Evolutionary conservation across 2,329 filamentous ascomycete species (phyloP).

Genomic region (Thermothelomyces thermophilus): DNA sequence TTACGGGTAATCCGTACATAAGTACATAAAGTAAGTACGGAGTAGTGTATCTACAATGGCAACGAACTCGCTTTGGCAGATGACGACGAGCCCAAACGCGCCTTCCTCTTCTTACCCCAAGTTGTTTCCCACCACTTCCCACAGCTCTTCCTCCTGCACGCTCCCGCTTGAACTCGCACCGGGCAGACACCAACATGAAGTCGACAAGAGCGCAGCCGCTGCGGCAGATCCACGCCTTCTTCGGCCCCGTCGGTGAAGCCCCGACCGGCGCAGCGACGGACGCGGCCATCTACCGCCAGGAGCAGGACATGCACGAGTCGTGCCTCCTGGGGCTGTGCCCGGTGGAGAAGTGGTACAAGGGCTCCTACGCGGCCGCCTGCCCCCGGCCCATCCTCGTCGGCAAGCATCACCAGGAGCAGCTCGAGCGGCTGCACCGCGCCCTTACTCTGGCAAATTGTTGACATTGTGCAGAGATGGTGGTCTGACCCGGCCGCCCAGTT

Average conservation of each 20-base stretch:
- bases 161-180: no score
- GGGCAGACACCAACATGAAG: not conserved
- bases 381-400: not conserved
- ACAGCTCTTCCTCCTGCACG: no score
- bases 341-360: not conserved
- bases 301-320: not conserved
- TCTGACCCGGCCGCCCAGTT: not conserved
- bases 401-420: not conserved
- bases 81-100: no score
- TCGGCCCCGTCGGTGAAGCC: not conserved
- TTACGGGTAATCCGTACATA: no score
- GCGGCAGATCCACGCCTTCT: not conserved
- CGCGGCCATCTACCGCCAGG: not conserved
- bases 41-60: no score
- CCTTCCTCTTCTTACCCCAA: no score
- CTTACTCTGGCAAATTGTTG: not conserved
- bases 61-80: no score
- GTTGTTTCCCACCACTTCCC: no score
- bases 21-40: no score
- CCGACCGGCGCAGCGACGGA: not conserved
- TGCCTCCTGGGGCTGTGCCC: not conserved
- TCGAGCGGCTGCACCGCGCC: not conserved
- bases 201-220: not conserved
- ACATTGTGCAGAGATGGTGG: not conserved
- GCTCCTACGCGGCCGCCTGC: not conserved